phyloP scores from a whole-genome alignment of 1,284 basidiomycete species.

The Tilletia caries region DNA sequence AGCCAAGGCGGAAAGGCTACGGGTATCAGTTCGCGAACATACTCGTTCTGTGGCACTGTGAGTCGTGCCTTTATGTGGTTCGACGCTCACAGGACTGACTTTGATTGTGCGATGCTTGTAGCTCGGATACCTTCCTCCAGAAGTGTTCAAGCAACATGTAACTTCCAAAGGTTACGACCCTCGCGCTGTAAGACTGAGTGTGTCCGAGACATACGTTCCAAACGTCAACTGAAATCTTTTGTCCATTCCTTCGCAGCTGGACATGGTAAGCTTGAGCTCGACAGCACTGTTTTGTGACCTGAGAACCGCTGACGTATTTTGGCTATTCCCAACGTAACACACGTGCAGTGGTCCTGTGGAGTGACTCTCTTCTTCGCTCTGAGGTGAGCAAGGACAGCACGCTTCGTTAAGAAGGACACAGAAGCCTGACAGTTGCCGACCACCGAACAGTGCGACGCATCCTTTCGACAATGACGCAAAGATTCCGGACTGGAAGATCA shows the following conservation, averaged over 20 bases:
- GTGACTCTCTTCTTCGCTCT: constrained; percentile 7
- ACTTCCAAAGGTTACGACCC: neutral
- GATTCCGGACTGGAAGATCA: neutral
- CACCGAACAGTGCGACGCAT: neutral
- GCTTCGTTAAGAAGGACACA: neutral
- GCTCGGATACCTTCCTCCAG: constrained; percentile 8
- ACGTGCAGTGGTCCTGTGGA: constrained; percentile 5
- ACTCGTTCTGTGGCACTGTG: constrained; percentile 8
- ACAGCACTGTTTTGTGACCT: neutral
- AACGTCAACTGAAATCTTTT: neutral
- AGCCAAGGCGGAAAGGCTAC: neutral
- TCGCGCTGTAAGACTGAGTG: neutral
- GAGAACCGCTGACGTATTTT: neutral
- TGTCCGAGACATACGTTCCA: no score
- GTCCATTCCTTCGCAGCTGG: neutral
- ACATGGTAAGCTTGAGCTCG: neutral
- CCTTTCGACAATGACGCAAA: neutral
- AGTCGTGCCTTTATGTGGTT: neutral
- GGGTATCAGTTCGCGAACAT: neutral
- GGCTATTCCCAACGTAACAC: no score
- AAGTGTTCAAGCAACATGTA: constrained; percentile 2
- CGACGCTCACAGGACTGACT: neutral
- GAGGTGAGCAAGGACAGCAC: neutral
- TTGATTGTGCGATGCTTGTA: neutral
- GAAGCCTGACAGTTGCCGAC: neutral